Evolutionary conservation across 805 yeast genomes (phyloP).

Genomic region (Zygoascus flipseniorum): DNA sequence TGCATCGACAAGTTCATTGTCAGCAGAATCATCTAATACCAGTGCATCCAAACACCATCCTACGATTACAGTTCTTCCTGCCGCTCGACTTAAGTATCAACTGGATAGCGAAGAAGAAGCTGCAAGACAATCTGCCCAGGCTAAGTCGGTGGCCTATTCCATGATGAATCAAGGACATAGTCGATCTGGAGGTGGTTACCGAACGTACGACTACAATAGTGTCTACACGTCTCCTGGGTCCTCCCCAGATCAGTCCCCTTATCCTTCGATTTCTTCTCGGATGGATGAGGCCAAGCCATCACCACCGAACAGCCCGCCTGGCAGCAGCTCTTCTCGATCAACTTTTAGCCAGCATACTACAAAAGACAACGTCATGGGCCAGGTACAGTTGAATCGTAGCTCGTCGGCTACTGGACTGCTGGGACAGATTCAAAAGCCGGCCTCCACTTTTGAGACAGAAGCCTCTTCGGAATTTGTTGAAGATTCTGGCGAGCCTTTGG

Average conservation of each 20-base stretch:
- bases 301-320: neutral
- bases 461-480: slow-evolving; percentile 4
- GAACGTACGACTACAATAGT: slow-evolving; percentile 22
- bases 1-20: neutral
- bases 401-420: slow-evolving; percentile 8
- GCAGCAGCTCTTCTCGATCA: neutral
- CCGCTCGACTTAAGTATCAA: slow-evolving; percentile 76
- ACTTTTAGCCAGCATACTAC: neutral
- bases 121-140: slow-evolving; percentile 28
- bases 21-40: neutral
- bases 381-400: neutral
- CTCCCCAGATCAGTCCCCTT: slow-evolving; percentile 14
- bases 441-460: neutral
- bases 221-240: slow-evolving; percentile 19
- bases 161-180: slow-evolving; percentile 48
- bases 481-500: neutral
- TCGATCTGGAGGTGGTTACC: slow-evolving; percentile 5
- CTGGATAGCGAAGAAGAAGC: slow-evolving; percentile 54
- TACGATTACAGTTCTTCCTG: slow-evolving; percentile 74
- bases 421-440: neutral
- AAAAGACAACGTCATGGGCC: slow-evolving; percentile 1
- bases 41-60: slow-evolving; percentile 24
- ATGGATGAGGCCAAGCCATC: neutral
- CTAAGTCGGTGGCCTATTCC: slow-evolving; percentile 34
- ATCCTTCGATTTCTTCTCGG: neutral